A percentile compares a stretch with the other conserved stretches of the same genome.
Evolutionary conservation across 1,139 yeast genomes (phyloP).

Genomic region (Pichia sp.): DNA sequence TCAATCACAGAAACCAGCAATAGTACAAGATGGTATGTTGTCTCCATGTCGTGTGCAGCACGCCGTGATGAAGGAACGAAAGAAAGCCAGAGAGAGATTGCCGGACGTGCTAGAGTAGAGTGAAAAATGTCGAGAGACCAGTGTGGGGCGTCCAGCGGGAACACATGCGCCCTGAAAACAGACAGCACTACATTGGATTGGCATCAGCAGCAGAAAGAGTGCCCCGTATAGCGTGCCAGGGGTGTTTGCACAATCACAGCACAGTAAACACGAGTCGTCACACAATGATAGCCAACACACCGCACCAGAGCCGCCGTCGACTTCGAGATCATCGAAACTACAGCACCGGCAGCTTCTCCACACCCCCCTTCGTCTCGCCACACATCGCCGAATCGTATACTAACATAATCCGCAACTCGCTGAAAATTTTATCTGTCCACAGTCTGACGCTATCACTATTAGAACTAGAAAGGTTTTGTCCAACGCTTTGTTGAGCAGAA

Average conservation of each 20-base stretch:
- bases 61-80: not conserved
- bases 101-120: not conserved
- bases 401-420: conserved; percentile 3
- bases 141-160: not conserved
- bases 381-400: not conserved
- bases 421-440: conserved; percentile 7
- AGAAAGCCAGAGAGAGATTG: not conserved
- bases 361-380: no score
- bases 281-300: no score
- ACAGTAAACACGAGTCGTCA: no score
- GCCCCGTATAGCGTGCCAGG: no score
- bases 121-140: not conserved
- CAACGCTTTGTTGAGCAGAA: conserved; percentile 99
- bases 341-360: no score
- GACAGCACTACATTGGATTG: not conserved
- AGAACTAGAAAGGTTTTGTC: conserved; percentile 99
- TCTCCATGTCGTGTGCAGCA: not conserved
- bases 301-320: no score
- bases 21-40: conserved; percentile 24
- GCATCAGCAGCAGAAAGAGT: not conserved
- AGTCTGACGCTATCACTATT: conserved; percentile 99
- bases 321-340: no score
- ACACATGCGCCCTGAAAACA: not conserved
- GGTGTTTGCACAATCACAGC: no score
- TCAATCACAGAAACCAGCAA: conserved; percentile 12